Percentiles rank a stretch among this genome's conserved stretches.
These are phyloP conservation scores for Cutaneotrichosporon dermatis DNA, from an alignment of 1,284 basidiomycete species.

Conservation along the genomic window DNA sequence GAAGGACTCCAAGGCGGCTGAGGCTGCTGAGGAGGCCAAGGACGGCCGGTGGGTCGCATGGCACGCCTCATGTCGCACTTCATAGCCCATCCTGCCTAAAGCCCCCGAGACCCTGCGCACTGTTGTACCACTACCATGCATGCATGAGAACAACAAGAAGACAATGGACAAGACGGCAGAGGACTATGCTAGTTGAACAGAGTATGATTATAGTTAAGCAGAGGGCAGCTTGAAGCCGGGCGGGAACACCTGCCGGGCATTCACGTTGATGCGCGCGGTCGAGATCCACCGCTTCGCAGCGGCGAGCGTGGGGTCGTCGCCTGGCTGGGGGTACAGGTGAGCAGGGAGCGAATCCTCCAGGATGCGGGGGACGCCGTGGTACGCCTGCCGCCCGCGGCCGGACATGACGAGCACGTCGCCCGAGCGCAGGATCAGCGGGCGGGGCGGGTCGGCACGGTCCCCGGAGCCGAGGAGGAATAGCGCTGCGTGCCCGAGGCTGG, in stretches of 20 bases:
- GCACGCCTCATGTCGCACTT: slow-evolving; percentile 9
- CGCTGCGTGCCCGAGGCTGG: slow-evolving; percentile 75
- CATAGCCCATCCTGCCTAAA: background rate
- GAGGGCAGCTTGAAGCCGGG: slow-evolving; percentile 23
- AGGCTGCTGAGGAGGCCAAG: slow-evolving; percentile 24
- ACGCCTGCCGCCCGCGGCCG: slow-evolving; percentile 72
- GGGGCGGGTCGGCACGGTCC: slow-evolving; percentile 68
- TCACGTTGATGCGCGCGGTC: slow-evolving; percentile 66
- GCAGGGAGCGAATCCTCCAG: slow-evolving; percentile 69
- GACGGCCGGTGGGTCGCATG: slow-evolving; percentile 16
- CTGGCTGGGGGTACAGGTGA: slow-evolving; percentile 52
- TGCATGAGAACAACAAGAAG: background rate
- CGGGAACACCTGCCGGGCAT: slow-evolving; percentile 70
- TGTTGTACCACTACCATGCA: slow-evolving; percentile 2
- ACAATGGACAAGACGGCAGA: too few relatives aligned
- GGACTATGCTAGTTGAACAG: too few relatives aligned
- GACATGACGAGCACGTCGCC: slow-evolving; percentile 91
- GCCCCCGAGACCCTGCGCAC: too few relatives aligned
- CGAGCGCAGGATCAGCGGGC: slow-evolving; percentile 73
- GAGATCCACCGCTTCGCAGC: slow-evolving; percentile 57
- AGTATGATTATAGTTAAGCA: background rate
- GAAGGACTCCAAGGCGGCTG: slow-evolving; percentile 25
- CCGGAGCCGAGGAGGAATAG: slow-evolving; percentile 82
- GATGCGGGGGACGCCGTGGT: slow-evolving; percentile 86
- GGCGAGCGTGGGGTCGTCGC: slow-evolving; percentile 34